A percentile compares a stretch with the other conserved stretches of the same genome.
phyloP scores from a whole-genome alignment of 2,329 filamentous ascomycete species.

The Botrytis squamosa region DNA sequence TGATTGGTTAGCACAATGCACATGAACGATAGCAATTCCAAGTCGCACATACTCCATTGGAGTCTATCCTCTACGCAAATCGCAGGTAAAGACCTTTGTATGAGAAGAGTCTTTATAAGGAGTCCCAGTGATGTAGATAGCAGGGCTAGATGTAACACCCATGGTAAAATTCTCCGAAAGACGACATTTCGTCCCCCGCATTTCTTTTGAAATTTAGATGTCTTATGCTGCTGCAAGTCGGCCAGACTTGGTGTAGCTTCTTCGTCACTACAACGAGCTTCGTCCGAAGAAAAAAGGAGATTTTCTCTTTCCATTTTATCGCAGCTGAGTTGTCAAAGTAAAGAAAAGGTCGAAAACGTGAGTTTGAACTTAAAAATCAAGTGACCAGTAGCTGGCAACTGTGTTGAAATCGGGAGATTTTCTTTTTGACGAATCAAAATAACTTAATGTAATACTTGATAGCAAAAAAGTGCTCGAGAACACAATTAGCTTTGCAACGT shows the following conservation, averaged over 20 bases:
- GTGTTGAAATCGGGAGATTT: background rate
- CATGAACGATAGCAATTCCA: background rate
- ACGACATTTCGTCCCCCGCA: background rate
- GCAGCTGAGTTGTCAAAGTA: background rate
- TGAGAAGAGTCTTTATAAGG: background rate
- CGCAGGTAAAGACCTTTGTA: conserved; percentile 11
- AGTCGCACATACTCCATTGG: conserved; percentile 17
- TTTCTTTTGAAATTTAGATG: background rate
- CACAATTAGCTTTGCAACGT: background rate
- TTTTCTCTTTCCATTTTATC: conserved; percentile 2
- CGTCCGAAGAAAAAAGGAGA: background rate
- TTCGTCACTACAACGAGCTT: background rate
- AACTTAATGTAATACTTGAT: background rate
- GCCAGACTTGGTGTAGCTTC: background rate
- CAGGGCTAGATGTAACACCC: background rate
- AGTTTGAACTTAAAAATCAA: background rate
- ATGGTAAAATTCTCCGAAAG: background rate
- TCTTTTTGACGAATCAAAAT: background rate
- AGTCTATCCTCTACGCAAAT: conserved; percentile 12
- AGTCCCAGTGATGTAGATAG: conserved; percentile 4
- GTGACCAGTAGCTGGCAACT: background rate
- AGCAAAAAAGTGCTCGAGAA: background rate
- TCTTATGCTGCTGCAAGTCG: background rate
- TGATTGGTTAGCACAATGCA: background rate
- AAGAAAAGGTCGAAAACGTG: background rate